Evolutionary conservation across 108 stramenopile genomes (phyloP), one percentile per base, ranked within the genome.

Genomic region (Skeletonema potamos): DNA sequence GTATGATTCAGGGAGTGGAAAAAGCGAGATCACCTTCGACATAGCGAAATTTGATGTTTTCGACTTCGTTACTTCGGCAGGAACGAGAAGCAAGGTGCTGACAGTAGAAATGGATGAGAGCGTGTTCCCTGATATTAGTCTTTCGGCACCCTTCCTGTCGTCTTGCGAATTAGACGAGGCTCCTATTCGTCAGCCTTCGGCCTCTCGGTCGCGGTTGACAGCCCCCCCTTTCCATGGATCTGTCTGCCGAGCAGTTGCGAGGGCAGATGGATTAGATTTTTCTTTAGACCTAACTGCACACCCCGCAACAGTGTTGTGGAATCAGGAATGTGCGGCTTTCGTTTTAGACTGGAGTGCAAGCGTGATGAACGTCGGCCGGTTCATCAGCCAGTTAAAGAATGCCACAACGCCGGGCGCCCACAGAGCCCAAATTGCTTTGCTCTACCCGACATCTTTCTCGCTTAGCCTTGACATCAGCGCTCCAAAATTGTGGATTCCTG

Each of bases 231-330:
- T 85, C 1, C 7, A 41, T 22, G 86, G 89, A 15, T 77, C 85
- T 32, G 87, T 87, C 1, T 93, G 89, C 48, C 83, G 88, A 27
- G 56, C 89, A 4, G 82, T 68, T 9, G 83, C 86, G 9, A 56
- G 76, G 0, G 76, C 72, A 29, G 77, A 81, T n/a, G 72, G 61
- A 15, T 73, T 62, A n/a, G 30, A 60, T 15, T 61, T 78, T 15
- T 78, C 82, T 58, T 44, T 93, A 4, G 77, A 77, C 46, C 58
- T 93, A 36, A 78, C 88, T 11, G 80, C 89, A 48, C 86, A 87
- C 51, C 88, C 89, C 29, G 88, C 87, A 2, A 93, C 92, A 7
- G 70, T 93, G 26, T 60, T 93, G 7, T 93, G 88, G 88, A 93
- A 85, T 54, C 80, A 78, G 44, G 60, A 70, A 44, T 89, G 88